Evolutionary conservation across 2,329 filamentous ascomycete species (phyloP).

Genomic region (Tricladium varicosporioides): DNA sequence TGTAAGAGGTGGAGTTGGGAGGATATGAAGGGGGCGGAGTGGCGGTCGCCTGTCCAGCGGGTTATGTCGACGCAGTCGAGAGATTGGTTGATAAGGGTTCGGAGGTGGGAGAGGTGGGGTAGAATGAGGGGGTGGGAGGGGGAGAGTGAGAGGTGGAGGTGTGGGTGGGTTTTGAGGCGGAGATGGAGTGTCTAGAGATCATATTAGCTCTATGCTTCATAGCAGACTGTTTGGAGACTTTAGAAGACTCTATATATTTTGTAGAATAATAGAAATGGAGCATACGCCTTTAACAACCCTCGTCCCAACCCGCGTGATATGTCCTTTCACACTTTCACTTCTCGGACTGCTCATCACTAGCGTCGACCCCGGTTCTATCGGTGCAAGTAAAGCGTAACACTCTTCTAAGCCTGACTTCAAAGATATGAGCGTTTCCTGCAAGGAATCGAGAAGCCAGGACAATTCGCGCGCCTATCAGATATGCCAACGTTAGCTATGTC

Average conservation of each 20-base stretch:
- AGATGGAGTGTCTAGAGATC: constrained; percentile 66
- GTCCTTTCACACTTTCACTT: constrained; percentile 88
- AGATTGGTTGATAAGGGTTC: constrained; percentile 76
- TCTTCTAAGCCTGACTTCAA: constrained; percentile 69
- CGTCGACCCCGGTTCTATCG: constrained; percentile 81
- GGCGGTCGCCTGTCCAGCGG: constrained; percentile 67
- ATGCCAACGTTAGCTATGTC: constrained; percentile 5
- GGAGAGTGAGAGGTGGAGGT: constrained; percentile 31
- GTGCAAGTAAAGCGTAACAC: constrained; percentile 82
- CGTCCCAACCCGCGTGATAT: constrained; percentile 86
- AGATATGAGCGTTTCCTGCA: constrained; percentile 33
- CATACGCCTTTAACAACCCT: constrained; percentile 85
- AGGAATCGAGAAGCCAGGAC: constrained; percentile 35
- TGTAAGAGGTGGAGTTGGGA: constrained; percentile 56
- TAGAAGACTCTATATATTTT: not conserved
- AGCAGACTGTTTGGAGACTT: no score
- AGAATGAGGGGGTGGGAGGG: constrained; percentile 54
- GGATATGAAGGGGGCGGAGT: constrained; percentile 48
- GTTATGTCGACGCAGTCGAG: constrained; percentile 81
- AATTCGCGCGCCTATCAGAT: constrained; percentile 31
- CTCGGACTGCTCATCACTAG: constrained; percentile 84
- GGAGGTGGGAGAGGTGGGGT: constrained; percentile 67
- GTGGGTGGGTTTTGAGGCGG: constrained; percentile 66
- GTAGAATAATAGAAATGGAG: constrained; percentile 21
- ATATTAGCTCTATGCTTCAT: not conserved